Conservation (phyloP, 805 yeast species). For the Wickerhamomyces strasburgensis region DNA sequence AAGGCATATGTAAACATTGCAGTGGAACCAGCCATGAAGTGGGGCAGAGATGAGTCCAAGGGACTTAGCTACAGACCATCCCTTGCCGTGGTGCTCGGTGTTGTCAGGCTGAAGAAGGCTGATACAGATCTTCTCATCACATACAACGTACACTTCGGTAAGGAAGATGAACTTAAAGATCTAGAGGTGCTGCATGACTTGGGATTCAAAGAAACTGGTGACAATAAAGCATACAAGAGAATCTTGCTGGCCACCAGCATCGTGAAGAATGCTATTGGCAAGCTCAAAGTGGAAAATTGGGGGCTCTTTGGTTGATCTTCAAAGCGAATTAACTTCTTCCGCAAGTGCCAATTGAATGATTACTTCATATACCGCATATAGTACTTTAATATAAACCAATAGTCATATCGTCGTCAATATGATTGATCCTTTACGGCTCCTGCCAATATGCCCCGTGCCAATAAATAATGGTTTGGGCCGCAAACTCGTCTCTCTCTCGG, state of each 20-base stretch:
- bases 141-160: constrained; percentile 50
- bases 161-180: constrained; percentile 25
- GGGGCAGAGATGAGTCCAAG: constrained; percentile 39
- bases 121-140: constrained; percentile 60
- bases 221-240: constrained; percentile 25
- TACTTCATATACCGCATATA: no score
- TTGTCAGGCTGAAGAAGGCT: constrained; percentile 46
- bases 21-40: constrained; percentile 43
- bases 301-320: constrained; percentile 38
- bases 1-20: constrained; percentile 32
- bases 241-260: constrained; percentile 25
- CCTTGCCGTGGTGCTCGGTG: constrained; percentile 49
- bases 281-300: constrained; percentile 42
- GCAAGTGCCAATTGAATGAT: no score
- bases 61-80: constrained; percentile 26
- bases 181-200: constrained; percentile 12
- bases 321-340: no score
- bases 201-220: constrained; percentile 1
- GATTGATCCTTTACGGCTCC: no score
- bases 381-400: no score
- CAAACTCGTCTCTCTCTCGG: no score
- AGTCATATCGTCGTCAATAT: no score
- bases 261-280: constrained; percentile 22
- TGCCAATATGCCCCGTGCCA: no score
- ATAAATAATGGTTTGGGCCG: no score